Evolutionary conservation across 257 asterid species (phyloP).

Genomic region (Anisodus tanguticus): DNA sequence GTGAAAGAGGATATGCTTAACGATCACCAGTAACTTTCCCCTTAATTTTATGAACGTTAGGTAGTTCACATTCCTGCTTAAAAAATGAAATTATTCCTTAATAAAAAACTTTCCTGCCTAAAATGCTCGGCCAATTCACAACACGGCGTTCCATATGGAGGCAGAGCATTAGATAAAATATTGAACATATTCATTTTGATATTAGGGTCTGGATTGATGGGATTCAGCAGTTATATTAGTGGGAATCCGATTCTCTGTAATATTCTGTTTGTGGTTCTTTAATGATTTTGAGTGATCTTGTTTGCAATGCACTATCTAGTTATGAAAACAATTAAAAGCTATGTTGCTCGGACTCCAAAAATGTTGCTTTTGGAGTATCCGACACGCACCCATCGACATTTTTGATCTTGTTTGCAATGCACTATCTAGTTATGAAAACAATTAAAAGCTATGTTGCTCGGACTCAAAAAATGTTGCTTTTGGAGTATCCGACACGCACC

Average conservation of each 20-base stretch:
- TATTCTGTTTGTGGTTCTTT: neutral
- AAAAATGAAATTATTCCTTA: neutral
- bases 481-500: too few relatives aligned
- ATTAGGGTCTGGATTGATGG: neutral
- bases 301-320: constrained; percentile 9
- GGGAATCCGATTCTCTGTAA: neutral
- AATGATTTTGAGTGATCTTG: neutral
- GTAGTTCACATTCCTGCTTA: neutral
- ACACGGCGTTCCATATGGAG: neutral
- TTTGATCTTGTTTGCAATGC: constrained; percentile 7
- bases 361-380: too few relatives aligned
- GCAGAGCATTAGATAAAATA: neutral
- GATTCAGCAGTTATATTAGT: neutral
- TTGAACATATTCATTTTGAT: neutral
- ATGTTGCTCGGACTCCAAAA: too few relatives aligned
- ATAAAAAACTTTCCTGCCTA: neutral
- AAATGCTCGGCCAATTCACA: neutral
- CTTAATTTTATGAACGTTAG: neutral
- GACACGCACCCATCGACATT: too few relatives aligned
- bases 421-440: neutral
- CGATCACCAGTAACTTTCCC: neutral
- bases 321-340: neutral
- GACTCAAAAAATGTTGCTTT: too few relatives aligned
- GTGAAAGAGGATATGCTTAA: neutral
- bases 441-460: too few relatives aligned